These are phyloP conservation scores for Hygrocybe punicea DNA, from an alignment of 768 basidiomycete species.

Conservation along the genomic window DNA sequence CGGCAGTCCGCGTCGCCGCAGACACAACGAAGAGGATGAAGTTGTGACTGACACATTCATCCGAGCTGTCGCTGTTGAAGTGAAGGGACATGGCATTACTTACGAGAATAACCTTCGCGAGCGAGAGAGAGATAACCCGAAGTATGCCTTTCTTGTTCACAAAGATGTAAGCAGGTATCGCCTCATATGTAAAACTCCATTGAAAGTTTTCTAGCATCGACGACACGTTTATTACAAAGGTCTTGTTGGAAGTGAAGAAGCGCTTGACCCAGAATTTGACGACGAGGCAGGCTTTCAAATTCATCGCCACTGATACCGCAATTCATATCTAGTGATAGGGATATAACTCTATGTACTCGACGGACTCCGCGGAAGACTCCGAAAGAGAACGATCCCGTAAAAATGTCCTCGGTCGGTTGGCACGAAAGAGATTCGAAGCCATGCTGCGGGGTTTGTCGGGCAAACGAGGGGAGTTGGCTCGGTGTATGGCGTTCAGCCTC, in stretches of 20 bases:
- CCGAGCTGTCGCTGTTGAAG: conserved; percentile 78
- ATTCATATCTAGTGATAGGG: conserved; percentile 46
- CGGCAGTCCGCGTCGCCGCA: conserved; percentile 48
- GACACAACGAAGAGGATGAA: conserved; percentile 54
- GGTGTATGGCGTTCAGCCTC: conserved; percentile 96
- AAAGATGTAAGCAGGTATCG: conserved; percentile 44
- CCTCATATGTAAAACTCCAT: background rate
- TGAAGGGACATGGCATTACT: conserved; percentile 72
- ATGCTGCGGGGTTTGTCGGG: conserved; percentile 87
- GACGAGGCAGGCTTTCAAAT: conserved; percentile 55
- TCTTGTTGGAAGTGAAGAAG: conserved; percentile 55
- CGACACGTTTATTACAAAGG: conserved; percentile 69
- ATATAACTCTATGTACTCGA: conserved; percentile 84
- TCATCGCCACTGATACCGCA: background rate
- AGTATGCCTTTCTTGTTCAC: conserved; percentile 72
- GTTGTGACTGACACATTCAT: conserved; percentile 83
- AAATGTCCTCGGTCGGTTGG: conserved; percentile 71
- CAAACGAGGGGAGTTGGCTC: conserved; percentile 83
- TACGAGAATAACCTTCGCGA: conserved; percentile 75
- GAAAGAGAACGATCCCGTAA: conserved; percentile 81
- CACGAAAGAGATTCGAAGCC: conserved; percentile 81
- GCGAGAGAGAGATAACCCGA: conserved; percentile 75
- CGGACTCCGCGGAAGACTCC: conserved; percentile 91
- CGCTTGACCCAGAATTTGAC: conserved; percentile 67
- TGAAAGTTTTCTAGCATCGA: conserved; percentile 50